Evolutionary conservation across 139 green algal species (phyloP).

Genomic region (Micractinium sp.): DNA sequence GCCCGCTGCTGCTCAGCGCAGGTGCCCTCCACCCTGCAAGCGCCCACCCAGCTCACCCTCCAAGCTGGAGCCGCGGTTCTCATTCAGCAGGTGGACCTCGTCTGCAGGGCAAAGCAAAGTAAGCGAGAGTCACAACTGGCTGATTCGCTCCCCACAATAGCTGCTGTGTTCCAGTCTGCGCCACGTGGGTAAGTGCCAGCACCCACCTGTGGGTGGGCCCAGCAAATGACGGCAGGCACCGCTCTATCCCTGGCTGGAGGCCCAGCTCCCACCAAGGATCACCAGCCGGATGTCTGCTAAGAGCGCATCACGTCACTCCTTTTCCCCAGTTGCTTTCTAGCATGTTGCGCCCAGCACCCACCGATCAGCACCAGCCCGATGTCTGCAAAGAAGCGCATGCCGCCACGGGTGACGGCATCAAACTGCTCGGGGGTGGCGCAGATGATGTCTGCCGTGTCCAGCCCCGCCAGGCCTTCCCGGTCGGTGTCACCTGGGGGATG

Average conservation of each 20-base stretch:
- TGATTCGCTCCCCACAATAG: no score
- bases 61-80: constrained; percentile 76
- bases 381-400: constrained; percentile 70
- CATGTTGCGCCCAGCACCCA: not conserved
- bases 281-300: not conserved
- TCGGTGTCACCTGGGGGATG: constrained; percentile 54
- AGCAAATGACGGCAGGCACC: no score
- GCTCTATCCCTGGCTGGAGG: no score
- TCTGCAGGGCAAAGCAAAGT: constrained; percentile 38
- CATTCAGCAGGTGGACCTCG: constrained; percentile 92
- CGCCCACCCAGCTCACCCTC: constrained; percentile 65
- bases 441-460: constrained; percentile 86
- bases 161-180: not conserved
- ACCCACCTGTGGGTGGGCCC: no score
- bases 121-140: no score
- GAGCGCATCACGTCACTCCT: no score
- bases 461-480: constrained; percentile 14
- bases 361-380: constrained; percentile 80
- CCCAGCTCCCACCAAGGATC: not conserved
- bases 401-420: constrained; percentile 73
- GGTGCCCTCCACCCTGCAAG: not conserved
- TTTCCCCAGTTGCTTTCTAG: not conserved
- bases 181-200: no score
- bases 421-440: constrained; percentile 89
- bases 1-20: no score